Evolutionary conservation across 2,329 filamentous ascomycete species (phyloP), one percentile per base, ranked within the genome.

Genomic region (Raffaelea ambrosiae): DNA sequence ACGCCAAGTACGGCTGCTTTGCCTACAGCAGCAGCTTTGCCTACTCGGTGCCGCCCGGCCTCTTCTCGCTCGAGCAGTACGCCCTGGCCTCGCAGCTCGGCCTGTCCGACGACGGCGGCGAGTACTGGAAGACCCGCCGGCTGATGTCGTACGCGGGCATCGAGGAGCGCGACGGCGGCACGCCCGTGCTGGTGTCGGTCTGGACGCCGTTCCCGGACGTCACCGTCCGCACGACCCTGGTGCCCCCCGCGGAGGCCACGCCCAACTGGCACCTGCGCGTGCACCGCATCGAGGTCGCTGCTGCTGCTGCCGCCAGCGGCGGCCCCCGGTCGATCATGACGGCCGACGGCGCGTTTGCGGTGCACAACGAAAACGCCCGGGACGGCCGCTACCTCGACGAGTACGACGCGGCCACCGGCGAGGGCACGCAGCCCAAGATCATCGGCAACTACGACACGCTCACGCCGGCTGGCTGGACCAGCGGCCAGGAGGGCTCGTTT

Each of bases 1-100:
- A 90, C 61, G 84, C 86, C 52, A 90, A 90, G 59, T 90, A 90
- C 62, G 86, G 86, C 42, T 77, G 79, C 51, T 89, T 90, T 59
- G 84, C 84, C 5, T 90, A 90, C 65, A 85, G 80, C 58, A 82
- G 83, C 46, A 77, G 83, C 0, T 90, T 86, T 61, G 84, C 74
- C 19, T 90, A 89, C 66, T 86, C 82, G 0, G 86, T 89, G 0
- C 84, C 86, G 0, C 86, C 85, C 0, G 86, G 86, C 0, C 74
- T 81, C 18, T 86, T 88, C 62, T 83, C 83, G 1, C 74, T 90
- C 1, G 84, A 88, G 61, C 85, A 88, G 58, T 86, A 83, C 59
- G 83, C 85, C 0, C 76, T 87, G 1, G 85, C 87, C 48, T 86
- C 81, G 4, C 83, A 87, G 57, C 74, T 91, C 3, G 85, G 85